Evolutionary conservation across 2,329 filamentous ascomycete species (phyloP), one percentile per base, ranked within the genome.

Genomic region (Alternaria gansuensis): DNA sequence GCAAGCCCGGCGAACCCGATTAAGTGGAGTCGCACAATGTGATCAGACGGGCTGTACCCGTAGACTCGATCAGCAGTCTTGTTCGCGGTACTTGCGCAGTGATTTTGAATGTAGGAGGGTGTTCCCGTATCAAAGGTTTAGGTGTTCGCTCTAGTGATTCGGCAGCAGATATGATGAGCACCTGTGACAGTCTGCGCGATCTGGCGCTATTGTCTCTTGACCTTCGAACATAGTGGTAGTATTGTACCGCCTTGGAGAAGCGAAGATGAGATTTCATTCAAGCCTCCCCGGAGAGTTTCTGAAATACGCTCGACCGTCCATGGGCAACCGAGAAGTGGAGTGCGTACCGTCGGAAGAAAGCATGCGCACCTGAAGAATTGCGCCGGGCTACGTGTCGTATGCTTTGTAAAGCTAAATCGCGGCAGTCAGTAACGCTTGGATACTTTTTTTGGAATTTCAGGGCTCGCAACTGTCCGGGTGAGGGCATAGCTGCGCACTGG

Each of bases 11-110:
- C 33, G 17, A 44, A 44, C 13, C 46, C 46, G 54, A 43, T 3
- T 26, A 26, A 54, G 43, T 45, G 50, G 55, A 50, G 49, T 29
- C n/a, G 14, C n/a, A 34, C 17, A 43, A 26, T 31, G 9, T 41
- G 41, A 31, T 49, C 33, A 49, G 43, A 23, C 43, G n/a, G 36
- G 29, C 43, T 24, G 31, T 29, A 41, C 29, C 43, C 29, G 43
- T 33, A 41, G 43, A 33, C 11, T 53, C 23, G 11, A 45, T 51
- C 48, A 23, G 41, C 31, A 31, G 40, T 56, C 53, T 33, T n/a
- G 44, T 46, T 46, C 21, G 29, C 29, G 21, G 44, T 46, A 33
- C 29, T 33, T 34, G 29, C 17, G 44, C 37, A 39, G 9, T 39
- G 37, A 39, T 17, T 39, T 39, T n/a, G 23, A 17, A 11, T 6